These are phyloP conservation scores for Chrysosporium queenslandicum DNA, from an alignment of 2,329 filamentous ascomycete genomes.

Conservation along the genomic window DNA sequence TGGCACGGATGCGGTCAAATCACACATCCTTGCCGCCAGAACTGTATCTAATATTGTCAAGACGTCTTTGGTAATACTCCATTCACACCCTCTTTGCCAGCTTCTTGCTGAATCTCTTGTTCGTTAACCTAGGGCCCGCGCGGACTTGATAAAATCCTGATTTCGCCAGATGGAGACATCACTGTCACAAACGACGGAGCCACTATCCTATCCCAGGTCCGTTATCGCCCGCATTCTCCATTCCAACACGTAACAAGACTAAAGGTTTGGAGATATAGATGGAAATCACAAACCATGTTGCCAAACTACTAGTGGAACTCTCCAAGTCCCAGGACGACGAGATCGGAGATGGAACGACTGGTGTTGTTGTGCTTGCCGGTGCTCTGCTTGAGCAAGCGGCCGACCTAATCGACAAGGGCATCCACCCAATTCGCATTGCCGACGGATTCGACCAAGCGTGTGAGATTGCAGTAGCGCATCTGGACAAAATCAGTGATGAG, in stretches of 20 bases:
- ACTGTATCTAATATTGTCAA: slow-evolving; percentile 97
- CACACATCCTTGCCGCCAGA: slow-evolving; percentile 91
- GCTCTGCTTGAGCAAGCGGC: slow-evolving; percentile 92
- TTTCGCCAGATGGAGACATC: slow-evolving; percentile 96
- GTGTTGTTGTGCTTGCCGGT: slow-evolving; percentile 90
- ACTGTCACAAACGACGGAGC: slow-evolving; percentile 98
- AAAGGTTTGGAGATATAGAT: slow-evolving; percentile 49
- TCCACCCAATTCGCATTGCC: slow-evolving; percentile 96
- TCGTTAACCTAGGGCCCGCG: slow-evolving; percentile 65
- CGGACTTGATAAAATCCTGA: slow-evolving; percentile 97
- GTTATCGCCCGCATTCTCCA: slow-evolving; percentile 16
- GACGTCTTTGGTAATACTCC: slow-evolving; percentile 61
- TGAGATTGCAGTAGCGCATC: slow-evolving; percentile 84
- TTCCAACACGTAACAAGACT: slow-evolving; percentile 6
- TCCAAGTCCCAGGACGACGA: slow-evolving; percentile 98
- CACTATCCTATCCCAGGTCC: slow-evolving; percentile 73
- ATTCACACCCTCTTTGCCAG: neutral
- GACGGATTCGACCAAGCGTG: slow-evolving; percentile 97
- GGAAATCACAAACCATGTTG: slow-evolving; percentile 98
- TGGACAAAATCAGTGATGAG: slow-evolving; percentile 85
- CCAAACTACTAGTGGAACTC: slow-evolving; percentile 89
- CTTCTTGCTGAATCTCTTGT: neutral
- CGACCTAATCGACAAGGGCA: slow-evolving; percentile 98
- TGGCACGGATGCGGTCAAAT: slow-evolving; percentile 94
- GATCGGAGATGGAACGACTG: slow-evolving; percentile 96